Evolutionary conservation across 257 asterid species (phyloP), one percentile per base, ranked within the genome.

Genomic region (Sherardia arvensis): DNA sequence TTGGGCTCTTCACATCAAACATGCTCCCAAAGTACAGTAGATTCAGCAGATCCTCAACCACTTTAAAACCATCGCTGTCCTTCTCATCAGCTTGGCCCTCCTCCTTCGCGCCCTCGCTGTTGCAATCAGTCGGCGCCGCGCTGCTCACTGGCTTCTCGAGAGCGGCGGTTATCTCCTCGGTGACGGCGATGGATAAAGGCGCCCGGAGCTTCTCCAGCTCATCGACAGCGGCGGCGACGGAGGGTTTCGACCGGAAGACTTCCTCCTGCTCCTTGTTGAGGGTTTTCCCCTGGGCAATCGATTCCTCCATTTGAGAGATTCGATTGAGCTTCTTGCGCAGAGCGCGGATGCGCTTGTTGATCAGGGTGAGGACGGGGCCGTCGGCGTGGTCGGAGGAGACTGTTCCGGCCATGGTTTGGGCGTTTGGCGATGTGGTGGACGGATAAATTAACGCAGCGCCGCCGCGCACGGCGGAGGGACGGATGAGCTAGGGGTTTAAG

Each of bases 251-350:
- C 7, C 84, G 82, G 14, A 91, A 78, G 54, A 91, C 76, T 74
- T 91, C 91, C 66, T 83, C 84, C 71, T 91, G 98, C 75, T 91
- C 96, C 34, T 83, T 91, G 78, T 91, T 85, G 21, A 88, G 82
- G 67, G 66, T 7, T 74, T 85, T 91, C 0, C 98, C 95, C 23
- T 78, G 83, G 56, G 86, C 48, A 27, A 79, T 20, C 22, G 89
- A 77, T n/a, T 85, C 95, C 55, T 91, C 95, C 96, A 91, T 91
- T 53, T 81, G 95, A 5, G 75, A 18, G 17, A 91, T 88, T 61
- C 94, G 92, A 57, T 78, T 86, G 36, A 77, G 62, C 54, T 91
- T 91, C 74, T 91, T 88, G 12, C 87, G 86, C 55, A 91, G 72
- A 32, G 85, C 91, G 10, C 95, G 90, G 69, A 91, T 77, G 72